Evolutionary conservation across 805 yeast genomes (phyloP).

Genomic region (Priceomyces melissophilus): DNA sequence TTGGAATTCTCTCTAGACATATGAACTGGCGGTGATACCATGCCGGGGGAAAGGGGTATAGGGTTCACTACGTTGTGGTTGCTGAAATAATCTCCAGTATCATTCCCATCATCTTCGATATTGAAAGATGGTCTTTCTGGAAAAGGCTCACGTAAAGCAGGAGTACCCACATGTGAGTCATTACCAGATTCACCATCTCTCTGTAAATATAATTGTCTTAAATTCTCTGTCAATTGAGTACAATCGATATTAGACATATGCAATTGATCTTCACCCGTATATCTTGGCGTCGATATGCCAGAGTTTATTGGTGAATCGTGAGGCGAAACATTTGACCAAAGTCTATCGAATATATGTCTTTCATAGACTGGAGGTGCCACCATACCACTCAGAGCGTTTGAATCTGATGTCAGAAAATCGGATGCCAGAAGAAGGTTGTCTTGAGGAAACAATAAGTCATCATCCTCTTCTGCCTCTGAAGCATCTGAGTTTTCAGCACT

Average conservation of each 20-base stretch:
- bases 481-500: constrained; percentile 8
- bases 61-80: constrained; percentile 7
- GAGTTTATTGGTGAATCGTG: constrained; percentile 44
- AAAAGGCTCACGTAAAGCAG: not conserved
- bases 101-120: constrained; percentile 2
- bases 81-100: constrained; percentile 32
- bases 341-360: constrained; percentile 73
- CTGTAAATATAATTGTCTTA: constrained; percentile 49
- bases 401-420: constrained; percentile 23
- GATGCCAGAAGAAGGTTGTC: constrained; percentile 22
- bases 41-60: constrained; percentile 32
- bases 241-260: constrained; percentile 40
- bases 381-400: constrained; percentile 29
- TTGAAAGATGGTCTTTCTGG: constrained; percentile 5
- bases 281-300: constrained; percentile 38
- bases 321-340: constrained; percentile 67
- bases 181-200: constrained; percentile 24
- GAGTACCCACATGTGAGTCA: not conserved
- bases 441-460: constrained; percentile 28
- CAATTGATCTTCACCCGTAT: constrained; percentile 15
- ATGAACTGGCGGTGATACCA: constrained; percentile 52
- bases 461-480: constrained; percentile 11
- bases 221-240: constrained; percentile 46
- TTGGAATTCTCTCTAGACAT: constrained; percentile 59
- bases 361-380: constrained; percentile 87